A percentile compares a stretch with the other conserved stretches of the same genome.
phyloP scores from a whole-genome alignment of 176 grass and related monocot species.

The Oryza glaberrima region DNA sequence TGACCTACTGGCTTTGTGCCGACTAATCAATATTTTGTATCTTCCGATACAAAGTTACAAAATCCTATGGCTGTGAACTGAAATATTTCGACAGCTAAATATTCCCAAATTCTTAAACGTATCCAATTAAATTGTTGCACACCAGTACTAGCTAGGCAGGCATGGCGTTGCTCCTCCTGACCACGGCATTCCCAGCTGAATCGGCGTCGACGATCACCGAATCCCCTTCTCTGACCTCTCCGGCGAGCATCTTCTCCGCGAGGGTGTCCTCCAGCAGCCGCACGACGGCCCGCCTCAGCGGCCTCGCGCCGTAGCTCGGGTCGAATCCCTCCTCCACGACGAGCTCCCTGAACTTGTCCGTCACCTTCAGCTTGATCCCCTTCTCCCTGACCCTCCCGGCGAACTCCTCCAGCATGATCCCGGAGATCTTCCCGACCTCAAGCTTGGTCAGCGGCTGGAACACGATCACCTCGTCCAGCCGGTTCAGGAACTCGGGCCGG shows the following conservation, averaged over 20 bases:
- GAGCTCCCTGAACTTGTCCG: slow-evolving; percentile 77
- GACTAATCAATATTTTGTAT: no score
- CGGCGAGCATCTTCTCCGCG: slow-evolving; percentile 61
- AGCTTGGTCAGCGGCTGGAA: slow-evolving; percentile 85
- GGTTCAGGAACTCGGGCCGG: slow-evolving; percentile 82
- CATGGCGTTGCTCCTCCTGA: no score
- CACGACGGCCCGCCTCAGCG: slow-evolving; percentile 76
- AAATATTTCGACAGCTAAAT: no score
- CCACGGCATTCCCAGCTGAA: slow-evolving; percentile 50
- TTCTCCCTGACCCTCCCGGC: slow-evolving; percentile 60
- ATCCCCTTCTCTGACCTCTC: slow-evolving; percentile 72
- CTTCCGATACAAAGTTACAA: no score
- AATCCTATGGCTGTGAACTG: no score
- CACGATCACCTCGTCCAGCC: slow-evolving; percentile 85
- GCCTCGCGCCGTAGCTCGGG: slow-evolving; percentile 76
- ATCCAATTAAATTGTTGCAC: no score
- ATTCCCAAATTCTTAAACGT: no score
- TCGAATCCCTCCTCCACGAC: slow-evolving; percentile 87
- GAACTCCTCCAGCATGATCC: slow-evolving; percentile 84
- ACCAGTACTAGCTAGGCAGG: no score
- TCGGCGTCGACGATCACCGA: slow-evolving; percentile 80
- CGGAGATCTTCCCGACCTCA: slow-evolving; percentile 79
- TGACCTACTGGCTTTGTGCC: no score
- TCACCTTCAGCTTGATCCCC: slow-evolving; percentile 74
- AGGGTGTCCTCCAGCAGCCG: slow-evolving; percentile 82